Base-by-base conservation (phyloP, 805 yeast species). In the Zygosaccharomyces siamensis region DNA sequence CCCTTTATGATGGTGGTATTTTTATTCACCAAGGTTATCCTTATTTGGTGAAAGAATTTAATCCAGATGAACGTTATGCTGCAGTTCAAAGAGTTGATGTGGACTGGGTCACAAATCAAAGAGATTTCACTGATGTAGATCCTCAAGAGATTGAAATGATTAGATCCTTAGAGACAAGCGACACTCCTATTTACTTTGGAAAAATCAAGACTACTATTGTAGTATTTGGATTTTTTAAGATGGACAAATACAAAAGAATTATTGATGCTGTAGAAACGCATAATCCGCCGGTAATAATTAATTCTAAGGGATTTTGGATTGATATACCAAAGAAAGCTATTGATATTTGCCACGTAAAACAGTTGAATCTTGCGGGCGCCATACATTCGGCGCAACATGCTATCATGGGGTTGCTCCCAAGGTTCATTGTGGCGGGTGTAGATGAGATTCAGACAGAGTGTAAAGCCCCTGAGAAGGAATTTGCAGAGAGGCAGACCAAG, bases 351-450 rank as follows among this genome's bases (percentile, higher is more conserved):
- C 68, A 72, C 3, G 65, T 62, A 3, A 88, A 89, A 55, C 58
- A 72, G 1, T 68, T 93, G 39, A 85, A 79, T 49, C 70, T 83
- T 1, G 92, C 98, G 0, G 99, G 87, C 4, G 95, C 93, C 0
- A 87, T 93, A n/a, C 99, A 93, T 69, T 97, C 95, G 1, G 95
- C 96, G 0, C 92, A 89, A 55, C 99, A 93, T 71, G 89, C 89
- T 0, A 70, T 93, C 1, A 83, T 93, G 77, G 83, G 86, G 41
- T 75, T 87, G 50, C 63, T 90, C 24, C 95, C 97, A 0, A 65
- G 83, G 24, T 83, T 79, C 50, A 80, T 89, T 4, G 80, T 81
- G 10, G 81, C 87, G 14, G 86, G 88, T 0, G 76, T 79, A 3
- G 85, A 82, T 55, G 99, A 93, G 57, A 75, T 93, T 11, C 79